Evolutionary conservation across 1,139 yeast species (phyloP).

Genomic region (Scheffersomyces illinoinensis): DNA sequence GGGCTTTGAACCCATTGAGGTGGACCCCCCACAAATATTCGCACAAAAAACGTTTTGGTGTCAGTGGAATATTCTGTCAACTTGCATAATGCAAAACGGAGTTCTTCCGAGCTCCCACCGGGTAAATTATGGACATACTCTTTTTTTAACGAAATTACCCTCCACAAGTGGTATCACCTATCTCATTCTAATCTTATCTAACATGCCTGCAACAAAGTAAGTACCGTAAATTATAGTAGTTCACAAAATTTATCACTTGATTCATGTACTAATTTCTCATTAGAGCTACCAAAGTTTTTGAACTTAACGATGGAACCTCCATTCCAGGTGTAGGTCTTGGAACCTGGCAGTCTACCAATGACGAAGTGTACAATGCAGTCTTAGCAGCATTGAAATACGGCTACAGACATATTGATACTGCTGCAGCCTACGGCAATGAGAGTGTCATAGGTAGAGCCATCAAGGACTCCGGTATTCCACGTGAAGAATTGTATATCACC

Average conservation of each 20-base stretch:
- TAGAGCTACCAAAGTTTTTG: slow-evolving; percentile 6
- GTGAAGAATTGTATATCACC: slow-evolving; percentile 70
- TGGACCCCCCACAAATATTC: not conserved
- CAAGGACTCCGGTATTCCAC: slow-evolving; percentile 60
- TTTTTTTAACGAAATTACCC: no score
- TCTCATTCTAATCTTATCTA: not conserved
- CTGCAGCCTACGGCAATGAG: slow-evolving; percentile 57
- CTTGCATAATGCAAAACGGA: not conserved
- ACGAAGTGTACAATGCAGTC: slow-evolving; percentile 42
- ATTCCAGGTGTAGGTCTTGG: slow-evolving; percentile 66
- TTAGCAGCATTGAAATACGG: slow-evolving; percentile 40
- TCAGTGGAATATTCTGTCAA: not conserved
- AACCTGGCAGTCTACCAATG: slow-evolving; percentile 47
- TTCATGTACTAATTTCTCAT: not conserved
- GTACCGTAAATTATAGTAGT: not conserved
- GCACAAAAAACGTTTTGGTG: not conserved
- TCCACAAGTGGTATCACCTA: no score
- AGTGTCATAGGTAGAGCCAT: slow-evolving; percentile 57
- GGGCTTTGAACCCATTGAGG: not conserved
- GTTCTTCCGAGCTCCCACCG: not conserved
- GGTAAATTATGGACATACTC: not conserved
- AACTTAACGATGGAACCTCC: slow-evolving; percentile 21
- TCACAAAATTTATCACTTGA: not conserved
- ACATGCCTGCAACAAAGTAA: not conserved
- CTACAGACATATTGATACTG: slow-evolving; percentile 33